Evolutionary conservation across 169 alveolate species (phyloP).

Genomic region (Condylostoma magnum): DNA sequence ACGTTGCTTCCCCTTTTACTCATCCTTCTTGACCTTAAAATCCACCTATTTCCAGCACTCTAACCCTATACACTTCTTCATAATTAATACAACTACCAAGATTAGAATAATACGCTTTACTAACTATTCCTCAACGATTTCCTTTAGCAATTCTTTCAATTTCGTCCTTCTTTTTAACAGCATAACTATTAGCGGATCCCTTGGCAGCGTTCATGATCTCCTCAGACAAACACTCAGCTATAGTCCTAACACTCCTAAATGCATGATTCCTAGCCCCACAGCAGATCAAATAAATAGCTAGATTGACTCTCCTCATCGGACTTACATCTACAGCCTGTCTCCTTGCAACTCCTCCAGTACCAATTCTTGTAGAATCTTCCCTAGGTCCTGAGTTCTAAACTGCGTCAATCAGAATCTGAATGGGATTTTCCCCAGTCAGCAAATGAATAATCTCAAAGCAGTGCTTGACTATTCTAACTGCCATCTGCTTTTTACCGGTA

Average conservation of each 20-base stretch:
- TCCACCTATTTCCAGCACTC: no score
- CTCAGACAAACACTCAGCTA: constrained; percentile 99
- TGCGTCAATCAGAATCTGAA: constrained; percentile 73
- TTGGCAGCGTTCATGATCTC: constrained; percentile 98
- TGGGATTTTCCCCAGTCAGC: constrained; percentile 97
- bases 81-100: no score
- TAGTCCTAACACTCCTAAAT: constrained; percentile 97
- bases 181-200: constrained; percentile 96
- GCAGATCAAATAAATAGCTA: constrained; percentile 97
- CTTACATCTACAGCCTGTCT: constrained; percentile 99
- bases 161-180: constrained; percentile 99
- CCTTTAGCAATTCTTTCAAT: constrained; percentile 99
- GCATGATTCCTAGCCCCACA: constrained; percentile 97
- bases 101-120: constrained; percentile 1
- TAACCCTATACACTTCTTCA: no score
- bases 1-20: no score
- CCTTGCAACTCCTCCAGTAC: constrained; percentile 98
- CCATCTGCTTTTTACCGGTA: constrained; percentile 98
- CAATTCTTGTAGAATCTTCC: constrained; percentile 97
- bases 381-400: constrained; percentile 28
- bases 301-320: constrained; percentile 98
- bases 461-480: constrained; percentile 96
- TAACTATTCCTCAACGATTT: constrained; percentile 96
- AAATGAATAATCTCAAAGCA: constrained; percentile 97
- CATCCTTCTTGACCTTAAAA: no score